These are phyloP conservation scores for Umbelopsis isabellina DNA, from an alignment of 192 early-diverging fungal species.

Conservation along the genomic window DNA sequence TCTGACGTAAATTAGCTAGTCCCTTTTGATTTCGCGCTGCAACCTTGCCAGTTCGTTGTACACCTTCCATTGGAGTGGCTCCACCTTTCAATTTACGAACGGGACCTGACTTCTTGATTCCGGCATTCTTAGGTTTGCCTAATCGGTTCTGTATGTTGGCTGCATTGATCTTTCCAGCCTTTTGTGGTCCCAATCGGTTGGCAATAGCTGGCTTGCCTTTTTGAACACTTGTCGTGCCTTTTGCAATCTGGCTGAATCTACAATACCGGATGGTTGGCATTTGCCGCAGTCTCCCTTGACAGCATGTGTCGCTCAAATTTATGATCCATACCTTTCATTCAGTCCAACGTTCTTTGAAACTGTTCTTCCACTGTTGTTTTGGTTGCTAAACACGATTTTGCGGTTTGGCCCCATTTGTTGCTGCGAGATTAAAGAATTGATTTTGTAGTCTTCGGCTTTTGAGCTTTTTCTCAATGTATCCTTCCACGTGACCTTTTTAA, in stretches of 20 bases:
- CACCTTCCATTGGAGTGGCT: slow-evolving; percentile 17
- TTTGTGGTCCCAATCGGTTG: slow-evolving; percentile 3
- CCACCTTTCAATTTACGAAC: not conserved
- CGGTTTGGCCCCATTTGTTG: slow-evolving; percentile 14
- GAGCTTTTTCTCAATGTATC: no score
- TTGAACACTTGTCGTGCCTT: not conserved
- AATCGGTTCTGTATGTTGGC: slow-evolving; percentile 15
- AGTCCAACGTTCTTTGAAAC: slow-evolving; percentile 17
- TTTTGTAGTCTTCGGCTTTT: no score
- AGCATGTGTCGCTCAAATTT: not conserved
- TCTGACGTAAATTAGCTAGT: not conserved
- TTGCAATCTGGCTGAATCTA: slow-evolving; percentile 33
- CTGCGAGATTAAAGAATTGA: not conserved
- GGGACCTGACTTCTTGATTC: not conserved
- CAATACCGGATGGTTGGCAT: not conserved
- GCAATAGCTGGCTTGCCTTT: not conserved
- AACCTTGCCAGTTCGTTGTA: slow-evolving; percentile 1
- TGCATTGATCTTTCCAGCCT: not conserved
- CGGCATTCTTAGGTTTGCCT: slow-evolving; percentile 4
- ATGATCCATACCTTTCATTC: slow-evolving; percentile 30
- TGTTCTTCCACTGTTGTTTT: slow-evolving; percentile 9
- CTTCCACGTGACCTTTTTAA: not conserved
- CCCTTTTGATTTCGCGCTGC: not conserved
- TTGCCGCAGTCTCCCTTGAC: not conserved
- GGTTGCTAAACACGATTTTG: not conserved